Evolutionary conservation across 192 early-diverging fungal genomes (phyloP), one percentile per base, ranked within the genome.

Genomic region (Coemansia sp.): DNA sequence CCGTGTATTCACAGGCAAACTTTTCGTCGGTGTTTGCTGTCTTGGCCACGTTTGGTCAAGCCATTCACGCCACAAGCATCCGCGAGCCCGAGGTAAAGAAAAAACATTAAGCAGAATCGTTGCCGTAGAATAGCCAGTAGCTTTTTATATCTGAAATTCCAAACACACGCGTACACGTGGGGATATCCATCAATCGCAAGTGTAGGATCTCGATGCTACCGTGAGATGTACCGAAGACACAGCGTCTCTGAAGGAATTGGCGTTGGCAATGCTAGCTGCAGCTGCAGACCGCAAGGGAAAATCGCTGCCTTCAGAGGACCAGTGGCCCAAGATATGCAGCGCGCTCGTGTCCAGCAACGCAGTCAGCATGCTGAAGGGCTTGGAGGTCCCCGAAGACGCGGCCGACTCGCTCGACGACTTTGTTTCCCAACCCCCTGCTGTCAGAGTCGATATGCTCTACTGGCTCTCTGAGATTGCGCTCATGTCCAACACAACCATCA

Each of bases 311-410:
- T 47, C 69, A 0, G 71, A 60, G 7, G 64, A 59, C 27, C 71
- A 79, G 13, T 79, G 77, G 77, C 62, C 77, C 18, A 74, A 49
- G 35, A 36, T 67, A 32, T 79, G 77, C 67, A 74, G 65, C 57
- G 62, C 64, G 1, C 52, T 78, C 27, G 72, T 68, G 10, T 29
- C 68, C 22, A 50, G 48, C 50, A 67, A 45, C 30, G 56, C 56
- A 7, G 68, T 79, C 7, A 54, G 39, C 24, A 62, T 74, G 19
- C 68, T 79, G 22, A 64, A 63, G 58, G 61, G 64, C 24, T 55
- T 79, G 29, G 57, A 79, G 42, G 62, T 79, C 6, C 77, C 77
- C 11, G 72, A 79, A 42, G 61, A 59, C 1, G 71, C 61, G 6
- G 72, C 77, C 30, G 71, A 79, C 53, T 79, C 77, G 11, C 61